Conservation (phyloP, 2,329 filamentous ascomycete species). For the Epicoccum nigrum region DNA sequence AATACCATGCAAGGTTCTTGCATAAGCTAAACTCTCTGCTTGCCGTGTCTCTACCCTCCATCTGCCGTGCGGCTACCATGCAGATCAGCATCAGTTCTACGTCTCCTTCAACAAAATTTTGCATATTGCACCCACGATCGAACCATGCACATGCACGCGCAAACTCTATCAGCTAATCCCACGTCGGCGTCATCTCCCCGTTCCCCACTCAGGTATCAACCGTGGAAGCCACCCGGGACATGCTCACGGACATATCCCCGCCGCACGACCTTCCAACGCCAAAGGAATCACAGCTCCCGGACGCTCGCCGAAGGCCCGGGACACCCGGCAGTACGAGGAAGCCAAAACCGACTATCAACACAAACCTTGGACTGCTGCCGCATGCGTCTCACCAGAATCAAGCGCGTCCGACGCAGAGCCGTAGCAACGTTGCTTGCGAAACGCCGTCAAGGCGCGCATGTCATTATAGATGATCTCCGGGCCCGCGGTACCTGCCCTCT, state of each 20-base stretch:
- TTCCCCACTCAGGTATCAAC: constrained; percentile 7
- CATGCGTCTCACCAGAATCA: constrained; percentile 12
- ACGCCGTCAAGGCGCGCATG: constrained; percentile 4
- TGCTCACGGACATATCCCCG: constrained; percentile 11
- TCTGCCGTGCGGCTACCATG: neutral
- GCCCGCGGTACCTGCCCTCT: constrained; percentile 9
- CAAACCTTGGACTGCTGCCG: constrained; percentile 7
- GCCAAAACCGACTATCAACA: constrained; percentile 1
- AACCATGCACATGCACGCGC: constrained; percentile 4
- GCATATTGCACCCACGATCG: constrained; percentile 1
- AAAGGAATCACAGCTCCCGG: constrained; percentile 16
- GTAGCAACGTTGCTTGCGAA: constrained; percentile 12
- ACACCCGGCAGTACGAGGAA: constrained; percentile 9
- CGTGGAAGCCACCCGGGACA: constrained; percentile 5
- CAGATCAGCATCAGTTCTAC: constrained; percentile 9
- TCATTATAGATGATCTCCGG: constrained; percentile 8
- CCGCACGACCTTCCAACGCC: neutral
- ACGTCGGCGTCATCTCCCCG: constrained; percentile 9
- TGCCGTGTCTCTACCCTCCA: neutral
- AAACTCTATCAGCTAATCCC: constrained; percentile 11
- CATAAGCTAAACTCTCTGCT: neutral
- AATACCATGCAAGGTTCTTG: constrained; percentile 1
- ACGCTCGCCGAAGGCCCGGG: constrained; percentile 11
- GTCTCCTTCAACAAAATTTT: neutral
- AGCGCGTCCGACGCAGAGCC: constrained; percentile 9